phyloP scores from a whole-genome alignment of 176 grass and related monocot genomes.

The Elaeis guineensis region DNA sequence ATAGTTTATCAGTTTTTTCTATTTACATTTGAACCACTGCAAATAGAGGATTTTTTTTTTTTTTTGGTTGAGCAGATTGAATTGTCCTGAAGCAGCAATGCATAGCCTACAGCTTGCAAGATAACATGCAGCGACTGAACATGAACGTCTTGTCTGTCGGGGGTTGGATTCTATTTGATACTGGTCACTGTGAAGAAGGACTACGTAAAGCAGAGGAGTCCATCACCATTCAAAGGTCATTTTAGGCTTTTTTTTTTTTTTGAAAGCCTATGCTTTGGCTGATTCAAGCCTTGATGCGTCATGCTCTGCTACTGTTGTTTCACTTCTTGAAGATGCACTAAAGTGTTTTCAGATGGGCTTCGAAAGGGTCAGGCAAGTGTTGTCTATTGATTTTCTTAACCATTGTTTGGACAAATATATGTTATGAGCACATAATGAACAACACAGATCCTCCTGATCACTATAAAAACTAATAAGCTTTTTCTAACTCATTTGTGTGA shows the following conservation, averaged over 20 bases:
- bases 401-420: neutral
- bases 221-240: constrained; percentile 79
- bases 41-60: no score
- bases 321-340: constrained; percentile 86
- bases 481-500: no score
- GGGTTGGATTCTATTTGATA: constrained; percentile 90
- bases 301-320: constrained; percentile 61
- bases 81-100: constrained; percentile 79
- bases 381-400: neutral
- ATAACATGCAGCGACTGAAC: constrained; percentile 48
- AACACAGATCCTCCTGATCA: no score
- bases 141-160: constrained; percentile 80
- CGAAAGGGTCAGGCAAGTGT: constrained; percentile 79
- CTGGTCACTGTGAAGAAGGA: constrained; percentile 77
- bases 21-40: no score
- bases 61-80: constrained; percentile 51
- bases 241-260: constrained; percentile 97
- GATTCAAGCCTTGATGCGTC: constrained; percentile 75
- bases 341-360: constrained; percentile 89
- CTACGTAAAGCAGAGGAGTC: constrained; percentile 81
- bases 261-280: constrained; percentile 93
- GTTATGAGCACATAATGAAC: no score
- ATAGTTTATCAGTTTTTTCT: no score
- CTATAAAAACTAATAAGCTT: no score
- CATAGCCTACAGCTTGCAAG: constrained; percentile 79